Base-by-base conservation (phyloP, 73 alveolate species). In the Uronychia setigera region DNA sequence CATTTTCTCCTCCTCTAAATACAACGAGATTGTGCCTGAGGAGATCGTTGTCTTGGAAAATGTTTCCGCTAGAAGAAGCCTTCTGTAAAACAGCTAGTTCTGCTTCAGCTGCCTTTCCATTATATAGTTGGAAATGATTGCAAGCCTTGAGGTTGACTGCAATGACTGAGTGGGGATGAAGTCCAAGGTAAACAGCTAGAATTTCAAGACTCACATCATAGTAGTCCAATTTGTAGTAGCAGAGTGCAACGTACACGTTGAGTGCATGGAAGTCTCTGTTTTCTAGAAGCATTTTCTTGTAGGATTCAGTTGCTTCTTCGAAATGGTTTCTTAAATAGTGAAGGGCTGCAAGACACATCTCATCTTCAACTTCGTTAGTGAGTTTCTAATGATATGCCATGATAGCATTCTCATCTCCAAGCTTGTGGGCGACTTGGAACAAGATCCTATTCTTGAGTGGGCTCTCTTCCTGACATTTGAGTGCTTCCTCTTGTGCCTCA, bases 131-230 rank as follows among this genome's bases (percentile, higher is more conserved):
- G 95, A 93, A 98, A 93, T 98, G 98, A 78, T 97, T 97, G 86
- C 99, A 97, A n/a, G 99, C 99, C 88, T 98, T 98, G 57, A 98
- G 93, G 93, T 98, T 98, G 60, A 95, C 97, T 14, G 98, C 99
- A 0, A 94, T 95, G 35, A 97, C 91, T 77, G 97, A 94, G 59
- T 93, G 89, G 26, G 99, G 98, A 81, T 88, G 60, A 29, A 88
- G 93, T 59, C 95, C 94, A 29, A 96, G 86, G 85, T 98, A 97
- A 29, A 93, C 95, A 27, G 95, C 97, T 59, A 98, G 93, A 74
- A 97, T 95, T 78, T 97, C 99, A 11, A 97, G 92, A 26, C 98
- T 92, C 25, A 98, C 99, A 82, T 98, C 99, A 84, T 83, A 98
- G 91, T 92, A 97, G 94, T 98, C 99, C 88, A 95, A 92, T 89